Evolutionary conservation across 2,329 filamentous ascomycete genomes (phyloP), one percentile per base, ranked within the genome.

Genomic region (Beauveria caledonica): DNA sequence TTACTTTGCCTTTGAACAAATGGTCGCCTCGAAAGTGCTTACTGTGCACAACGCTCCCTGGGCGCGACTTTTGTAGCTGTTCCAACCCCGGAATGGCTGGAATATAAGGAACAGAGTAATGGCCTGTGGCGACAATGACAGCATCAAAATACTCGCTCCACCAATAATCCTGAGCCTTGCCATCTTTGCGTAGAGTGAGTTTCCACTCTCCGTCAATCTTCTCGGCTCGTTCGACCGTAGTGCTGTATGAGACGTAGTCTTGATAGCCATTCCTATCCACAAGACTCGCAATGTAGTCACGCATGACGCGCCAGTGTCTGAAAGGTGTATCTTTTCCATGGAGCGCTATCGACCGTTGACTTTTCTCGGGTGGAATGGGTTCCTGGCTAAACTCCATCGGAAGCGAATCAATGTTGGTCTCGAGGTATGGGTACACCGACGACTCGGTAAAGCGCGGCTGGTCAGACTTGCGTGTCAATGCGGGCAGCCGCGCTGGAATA

Each of bases 141-240:
- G 82, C 84, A 65, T 87, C 85, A 60, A 86, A 87, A 29, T 72
- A 73, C 66, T 88, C 85, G 0, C 71, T 72, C 84, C 84, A 86
- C 84, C 85, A 87, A 62, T 80, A 79, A 64, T 87, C 81, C 45
- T 71, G 69, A 15, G 69, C 62, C 1, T 68, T 64, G 3, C 72
- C 72, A 3, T 71, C 68, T 57, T 73, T 70, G 15, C 70, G 68
- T 25, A 87, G 67, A 1, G 77, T 80, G 3, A 86, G 65, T 45
- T 74, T 75, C 84, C 79, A 87, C 69, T 80, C 79, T 0, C 69
- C 64, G 0, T 72, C 73, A 0, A 74, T 66, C 64, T 84, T 82
- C 36, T 83, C 77, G 0, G 77, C 81, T 5, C 76, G 72, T 69
- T 88, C 86, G 2, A 88, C 85, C 0, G 81, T 85, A 0, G 85